These are phyloP conservation scores for Triticum urartu DNA, from an alignment of 176 grass and related monocot species.

Conservation along the genomic window DNA sequence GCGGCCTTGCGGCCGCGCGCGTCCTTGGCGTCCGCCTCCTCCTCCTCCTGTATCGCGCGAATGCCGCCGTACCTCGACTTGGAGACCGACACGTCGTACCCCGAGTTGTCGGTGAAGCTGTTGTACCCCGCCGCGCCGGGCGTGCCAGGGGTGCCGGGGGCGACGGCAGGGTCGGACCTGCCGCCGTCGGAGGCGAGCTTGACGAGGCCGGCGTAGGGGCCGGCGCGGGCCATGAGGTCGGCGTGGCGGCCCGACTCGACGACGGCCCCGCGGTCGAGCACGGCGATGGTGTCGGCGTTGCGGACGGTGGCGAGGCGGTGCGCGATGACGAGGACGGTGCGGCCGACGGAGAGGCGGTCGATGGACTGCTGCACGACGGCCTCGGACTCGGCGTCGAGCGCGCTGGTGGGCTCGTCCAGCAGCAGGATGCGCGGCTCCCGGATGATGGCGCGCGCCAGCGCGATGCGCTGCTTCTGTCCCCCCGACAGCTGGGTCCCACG, in stretches of 20 bases:
- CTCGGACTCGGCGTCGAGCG: conserved; percentile 66
- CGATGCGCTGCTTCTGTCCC: conserved; percentile 77
- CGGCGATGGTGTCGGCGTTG: conserved; percentile 51
- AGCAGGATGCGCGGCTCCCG: conserved; percentile 61
- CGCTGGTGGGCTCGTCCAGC: conserved; percentile 74
- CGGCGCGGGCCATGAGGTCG: conserved; percentile 38
- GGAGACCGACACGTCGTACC: conserved; percentile 1
- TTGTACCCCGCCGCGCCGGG: neutral
- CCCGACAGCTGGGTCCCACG: conserved; percentile 63
- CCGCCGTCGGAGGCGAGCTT: conserved; percentile 33
- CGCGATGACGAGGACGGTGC: conserved; percentile 60
- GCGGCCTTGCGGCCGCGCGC: neutral
- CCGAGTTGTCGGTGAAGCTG: conserved; percentile 36
- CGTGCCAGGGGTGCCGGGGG: neutral
- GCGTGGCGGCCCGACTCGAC: conserved; percentile 51
- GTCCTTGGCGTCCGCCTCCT: neutral
- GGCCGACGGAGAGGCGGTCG: conserved; percentile 36
- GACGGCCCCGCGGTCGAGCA: conserved; percentile 51
- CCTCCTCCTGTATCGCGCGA: neutral
- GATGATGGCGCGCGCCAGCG: conserved; percentile 58
- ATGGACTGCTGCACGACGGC: conserved; percentile 63
- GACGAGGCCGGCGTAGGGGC: conserved; percentile 43
- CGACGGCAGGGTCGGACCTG: neutral
- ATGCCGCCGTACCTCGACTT: conserved; percentile 31
- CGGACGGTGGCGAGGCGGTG: conserved; percentile 67